Base-by-base conservation (phyloP, 2,329 filamentous ascomycete species). In the Shiraia sp. region DNA sequence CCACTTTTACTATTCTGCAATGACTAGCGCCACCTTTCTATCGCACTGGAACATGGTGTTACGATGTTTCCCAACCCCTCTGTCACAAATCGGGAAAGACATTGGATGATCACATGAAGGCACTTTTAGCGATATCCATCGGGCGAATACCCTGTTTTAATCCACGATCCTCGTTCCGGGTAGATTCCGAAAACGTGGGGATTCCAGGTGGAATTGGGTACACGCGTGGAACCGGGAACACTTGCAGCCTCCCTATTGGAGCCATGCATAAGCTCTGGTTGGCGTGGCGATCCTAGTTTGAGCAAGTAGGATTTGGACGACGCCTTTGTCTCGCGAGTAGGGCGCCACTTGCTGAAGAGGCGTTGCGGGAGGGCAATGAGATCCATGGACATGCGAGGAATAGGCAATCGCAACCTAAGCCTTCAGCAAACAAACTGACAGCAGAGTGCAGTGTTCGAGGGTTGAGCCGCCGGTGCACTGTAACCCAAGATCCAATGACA, bases 141-240 rank as follows among this genome's bases (percentile, higher is more conserved):
- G 36, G 36, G 34, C 32, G 17, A 46, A 42, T 32, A 32, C 30
- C 36, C 36, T 46, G 26, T 35, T 52, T 52, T 36, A n/a, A 46
- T 45, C 33, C 16, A 39, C n/a, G 36, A 58, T 55, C 47, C 40
- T 38, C 55, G 27, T 36, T 38, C 47, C 45, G 50, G 50, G 53
- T 40, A 57, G 43, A 41, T 34, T 43, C 32, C 27, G 34, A 27
- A 31, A 46, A 46, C 47, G 45, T 58, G 51, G 49, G 42, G 49
- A 47, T 49, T 10, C 55, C 43, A 33, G 38, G 50, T 53, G 19
- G 19, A 8, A 5, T 5, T 22, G 19, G 4, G 8, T 8, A 22
- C 19, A 8, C 19, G 19, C 8, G 19, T 22, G 19, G 19, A 22
- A 36, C 40, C 28, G 40, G 42, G 38, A 40, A 53, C 43, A 50